Base-by-base conservation (phyloP, 176 grass and related monocot genomes). In the Carex pumila region DNA sequence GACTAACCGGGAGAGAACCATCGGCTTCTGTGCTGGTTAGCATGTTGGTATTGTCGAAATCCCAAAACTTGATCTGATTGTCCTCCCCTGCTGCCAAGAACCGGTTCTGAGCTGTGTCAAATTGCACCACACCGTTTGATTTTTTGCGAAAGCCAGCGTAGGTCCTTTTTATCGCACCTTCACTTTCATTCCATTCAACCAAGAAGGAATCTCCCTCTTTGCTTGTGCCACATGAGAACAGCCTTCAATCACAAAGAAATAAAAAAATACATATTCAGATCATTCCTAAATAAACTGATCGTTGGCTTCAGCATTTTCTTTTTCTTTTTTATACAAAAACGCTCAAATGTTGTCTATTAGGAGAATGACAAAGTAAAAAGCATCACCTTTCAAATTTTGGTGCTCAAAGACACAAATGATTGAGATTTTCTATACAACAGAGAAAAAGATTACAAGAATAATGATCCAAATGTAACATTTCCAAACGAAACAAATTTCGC, bases 171-270 rank as follows among this genome's bases (percentile, higher is more conserved):
- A 99, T 94, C 14, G 97, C 90, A 87, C 93, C 97, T 91, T 99
- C 97, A 90, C 93, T 99, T 93, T 99, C 97, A 67, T 95, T 99
- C 97, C 96, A 99, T 82, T 99, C 93, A 71, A 99, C 97, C 84
- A 99, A 93, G 87, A 69, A 79, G 11, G 90, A 95, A 36, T 99
- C 97, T 66, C 97, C 97, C 0, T 99, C 93, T 86, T 99, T 99
- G 81, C 97, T 87, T 58, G 97, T 99, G 81, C 97, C 97, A 32
- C 97, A 99, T 70, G 97, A 99, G 79, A 99, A 99, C 79, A 99
- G 85, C 84, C 96, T 99, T 87, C 76, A 90, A 87, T 87, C 69
- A 89, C 56, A 83, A 14, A 37, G 81, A 47, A 5, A 83, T 3
- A 88, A 7, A 84, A 5, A 88, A 82, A 50, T 61, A 83, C 50